These are phyloP conservation scores for Entomortierella parvispora DNA, from an alignment of 192 early-diverging fungal species.

Conservation along the genomic window DNA sequence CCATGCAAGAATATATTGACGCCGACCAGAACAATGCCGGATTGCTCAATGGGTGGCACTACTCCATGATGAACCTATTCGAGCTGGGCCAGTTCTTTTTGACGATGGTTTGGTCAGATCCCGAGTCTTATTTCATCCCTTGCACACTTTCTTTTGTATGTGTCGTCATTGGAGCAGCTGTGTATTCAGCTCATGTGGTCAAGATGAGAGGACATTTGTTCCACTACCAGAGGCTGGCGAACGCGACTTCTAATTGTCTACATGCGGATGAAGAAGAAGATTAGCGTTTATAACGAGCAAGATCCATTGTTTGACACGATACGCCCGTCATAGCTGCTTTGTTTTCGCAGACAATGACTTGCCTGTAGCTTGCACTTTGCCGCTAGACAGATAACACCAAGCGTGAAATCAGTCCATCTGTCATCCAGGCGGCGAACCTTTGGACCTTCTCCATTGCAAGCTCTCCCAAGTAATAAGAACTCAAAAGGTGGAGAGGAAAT, in stretches of 20 bases:
- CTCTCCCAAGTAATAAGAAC: too few species aligned
- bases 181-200: constrained; percentile 30
- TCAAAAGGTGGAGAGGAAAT: too few species aligned
- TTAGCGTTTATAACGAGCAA: too few species aligned
- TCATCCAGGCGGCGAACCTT: too few species aligned
- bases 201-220: constrained; percentile 47
- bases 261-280: background rate
- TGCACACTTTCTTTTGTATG: constrained; percentile 38
- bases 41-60: constrained; percentile 46
- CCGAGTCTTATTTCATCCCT: constrained; percentile 43
- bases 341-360: too few species aligned
- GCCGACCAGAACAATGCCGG: constrained; percentile 23
- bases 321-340: too few species aligned
- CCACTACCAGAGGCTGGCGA: constrained; percentile 40
- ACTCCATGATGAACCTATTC: constrained; percentile 47
- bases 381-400: too few species aligned
- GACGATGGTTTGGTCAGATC: constrained; percentile 51
- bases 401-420: too few species aligned
- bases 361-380: too few species aligned
- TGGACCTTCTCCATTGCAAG: too few species aligned
- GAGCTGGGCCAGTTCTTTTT: constrained; percentile 30
- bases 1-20: constrained; percentile 38
- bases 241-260: too few species aligned
- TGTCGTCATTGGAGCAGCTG: constrained; percentile 32
- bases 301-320: too few species aligned